Evolutionary conservation across 2,329 filamentous ascomycete species (phyloP), one percentile per base, ranked within the genome.

Genomic region (Anthostomella pinea): DNA sequence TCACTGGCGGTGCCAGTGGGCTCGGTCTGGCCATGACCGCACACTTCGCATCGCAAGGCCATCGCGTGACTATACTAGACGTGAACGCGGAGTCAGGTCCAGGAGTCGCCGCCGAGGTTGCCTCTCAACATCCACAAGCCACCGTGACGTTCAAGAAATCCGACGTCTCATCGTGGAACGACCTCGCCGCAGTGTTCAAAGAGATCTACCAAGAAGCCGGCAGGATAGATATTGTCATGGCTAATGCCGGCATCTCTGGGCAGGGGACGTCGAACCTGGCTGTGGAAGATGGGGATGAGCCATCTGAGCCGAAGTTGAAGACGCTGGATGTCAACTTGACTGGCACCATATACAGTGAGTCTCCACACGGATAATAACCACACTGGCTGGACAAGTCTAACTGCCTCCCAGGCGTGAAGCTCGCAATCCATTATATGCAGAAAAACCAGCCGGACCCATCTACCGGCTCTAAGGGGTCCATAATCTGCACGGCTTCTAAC

Each of bases 401-500:
- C n/a, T n/a, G n/a, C 19, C 4, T 27, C 17, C 18, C 21, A 75
- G 70, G 69, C 6, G 62, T 73, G 16, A 71, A 73, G 45, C 52
- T 76, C 8, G 72, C 63, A 0, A 60, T 64, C 6, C 64, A 74
- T 45, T 77, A 77, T 41, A 68, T 77, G 56, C 57, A 61, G 15
- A 70, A 68, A 47, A 73, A 72, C 35, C 30, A 38, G 3, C 47
- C 56, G 1, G 40, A 57, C 26, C 4, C 47, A 3, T 28, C 30
- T n/a, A 54, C 48, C 9, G 43, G 45, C 17, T 52, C 62, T n/a
- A 59, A 63, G 17, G 70, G 71, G 0, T 62, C 60, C 6, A 72
- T 77, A 26, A 62, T 76, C 33, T 75, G 71, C 58, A 76, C 73
- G 0, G 66, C 72, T 0, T 75, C 71, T 4, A 75, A 74, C 49